phyloP scores from a whole-genome alignment of 2,329 filamentous ascomycete genomes.

The Grosmannia serpens region DNA sequence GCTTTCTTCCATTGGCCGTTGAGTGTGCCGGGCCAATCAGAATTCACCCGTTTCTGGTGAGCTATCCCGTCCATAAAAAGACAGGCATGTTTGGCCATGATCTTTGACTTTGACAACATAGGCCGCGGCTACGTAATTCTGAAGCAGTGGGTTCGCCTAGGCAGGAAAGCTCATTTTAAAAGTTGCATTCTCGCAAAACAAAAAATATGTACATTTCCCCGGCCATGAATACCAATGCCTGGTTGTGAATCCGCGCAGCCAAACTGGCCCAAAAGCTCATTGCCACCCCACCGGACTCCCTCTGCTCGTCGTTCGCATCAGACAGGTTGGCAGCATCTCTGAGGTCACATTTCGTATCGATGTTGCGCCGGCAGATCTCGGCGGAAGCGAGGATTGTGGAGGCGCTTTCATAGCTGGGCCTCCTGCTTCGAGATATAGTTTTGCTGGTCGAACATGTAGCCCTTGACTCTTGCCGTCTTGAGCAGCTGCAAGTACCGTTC shows the following conservation, averaged over 20 bases:
- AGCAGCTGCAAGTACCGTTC: slow-evolving; percentile 71
- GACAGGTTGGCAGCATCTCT: not conserved
- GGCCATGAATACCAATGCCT: not conserved
- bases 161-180: not conserved
- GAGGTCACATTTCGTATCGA: not conserved
- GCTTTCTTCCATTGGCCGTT: not conserved
- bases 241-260: not conserved
- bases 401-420: slow-evolving; percentile 1
- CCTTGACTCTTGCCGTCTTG: slow-evolving; percentile 65
- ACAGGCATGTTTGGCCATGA: not conserved
- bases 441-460: slow-evolving; percentile 68
- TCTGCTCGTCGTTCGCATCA: not conserved
- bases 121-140: not conserved
- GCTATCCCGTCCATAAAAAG: slow-evolving; percentile 5
- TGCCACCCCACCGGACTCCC: not conserved
- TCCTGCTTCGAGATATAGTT: slow-evolving; percentile 55
- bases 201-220: not conserved
- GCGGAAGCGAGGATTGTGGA: not conserved
- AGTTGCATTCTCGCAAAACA: not conserved
- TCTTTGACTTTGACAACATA: not conserved
- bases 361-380: not conserved
- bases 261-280: not conserved
- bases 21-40: slow-evolving; percentile 12
- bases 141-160: not conserved
- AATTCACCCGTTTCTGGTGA: slow-evolving; percentile 10